Conservation (phyloP, 805 yeast species). For the Ogataea ramenticola region DNA sequence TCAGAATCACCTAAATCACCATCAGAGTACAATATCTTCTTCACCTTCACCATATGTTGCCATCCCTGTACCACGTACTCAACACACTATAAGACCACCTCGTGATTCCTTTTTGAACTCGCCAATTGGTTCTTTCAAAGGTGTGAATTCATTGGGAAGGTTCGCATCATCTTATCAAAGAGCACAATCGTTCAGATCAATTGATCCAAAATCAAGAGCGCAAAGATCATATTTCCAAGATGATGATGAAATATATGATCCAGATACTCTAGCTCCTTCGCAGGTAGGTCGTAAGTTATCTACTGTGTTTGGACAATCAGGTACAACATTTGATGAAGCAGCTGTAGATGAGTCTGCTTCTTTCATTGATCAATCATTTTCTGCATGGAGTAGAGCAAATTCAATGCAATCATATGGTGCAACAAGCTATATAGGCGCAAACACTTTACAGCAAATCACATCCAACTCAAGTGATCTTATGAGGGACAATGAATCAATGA, state of each 20-base stretch:
- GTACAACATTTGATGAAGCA: conserved; percentile 25
- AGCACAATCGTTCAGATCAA: conserved; percentile 61
- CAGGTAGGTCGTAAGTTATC: conserved; percentile 58
- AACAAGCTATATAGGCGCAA: conserved; percentile 2
- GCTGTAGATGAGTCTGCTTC: conserved; percentile 35
- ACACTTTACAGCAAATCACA: conserved; percentile 1
- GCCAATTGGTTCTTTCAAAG: conserved; percentile 53
- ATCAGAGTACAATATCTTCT: not conserved
- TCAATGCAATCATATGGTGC: conserved; percentile 24
- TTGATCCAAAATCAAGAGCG: conserved; percentile 49
- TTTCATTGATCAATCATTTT: conserved; percentile 26
- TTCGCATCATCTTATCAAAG: conserved; percentile 76
- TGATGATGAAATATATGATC: conserved; percentile 63
- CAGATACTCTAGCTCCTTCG: conserved; percentile 60
- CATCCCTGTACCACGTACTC: conserved; percentile 3
- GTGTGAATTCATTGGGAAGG: conserved; percentile 62
- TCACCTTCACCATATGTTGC: not conserved
- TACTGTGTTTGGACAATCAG: conserved; percentile 30
- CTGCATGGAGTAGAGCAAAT: conserved; percentile 21
- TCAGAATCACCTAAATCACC: not conserved
- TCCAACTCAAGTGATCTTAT: conserved; percentile 1
- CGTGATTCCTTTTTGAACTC: conserved; percentile 29
- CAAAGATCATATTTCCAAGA: conserved; percentile 57
- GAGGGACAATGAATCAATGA: conserved; percentile 25
- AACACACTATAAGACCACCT: not conserved